phyloP scores from a whole-genome alignment of 768 basidiomycete species.

The Mycena filopes region DNA sequence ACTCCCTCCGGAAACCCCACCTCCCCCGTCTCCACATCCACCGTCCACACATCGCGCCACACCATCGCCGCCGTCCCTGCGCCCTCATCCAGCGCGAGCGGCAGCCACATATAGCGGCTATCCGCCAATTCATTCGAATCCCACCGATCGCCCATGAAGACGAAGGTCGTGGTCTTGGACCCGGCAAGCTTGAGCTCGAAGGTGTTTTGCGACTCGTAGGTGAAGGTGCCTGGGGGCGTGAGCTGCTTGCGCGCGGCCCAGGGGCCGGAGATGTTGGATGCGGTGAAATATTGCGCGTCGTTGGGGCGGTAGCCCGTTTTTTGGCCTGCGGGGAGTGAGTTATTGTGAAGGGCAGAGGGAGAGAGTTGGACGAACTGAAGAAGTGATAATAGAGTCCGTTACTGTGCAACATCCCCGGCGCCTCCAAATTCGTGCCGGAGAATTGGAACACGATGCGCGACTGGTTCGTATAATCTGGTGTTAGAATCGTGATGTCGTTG shows the following conservation, averaged over 20 bases:
- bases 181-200: conserved; percentile 25
- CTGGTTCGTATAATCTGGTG: conserved; percentile 23
- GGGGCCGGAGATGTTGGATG: conserved; percentile 19
- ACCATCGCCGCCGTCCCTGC: conserved; percentile 12
- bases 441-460: conserved; percentile 23
- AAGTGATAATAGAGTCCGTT: conserved; percentile 23
- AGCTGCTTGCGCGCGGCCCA: conserved; percentile 26
- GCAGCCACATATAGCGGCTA: conserved; percentile 25
- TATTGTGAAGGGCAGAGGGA: conserved; percentile 6
- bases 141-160: conserved; percentile 24
- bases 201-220: conserved; percentile 24
- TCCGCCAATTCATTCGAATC: conserved; percentile 21
- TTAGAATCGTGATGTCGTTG: conserved; percentile 27
- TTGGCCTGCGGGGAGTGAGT: conserved; percentile 17
- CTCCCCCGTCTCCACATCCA: conserved; percentile 23
- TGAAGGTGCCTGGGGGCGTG: conserved; percentile 20
- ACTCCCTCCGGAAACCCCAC: conserved; percentile 20
- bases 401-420: conserved; percentile 24
- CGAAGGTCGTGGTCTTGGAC: conserved; percentile 22
- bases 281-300: conserved; percentile 27
- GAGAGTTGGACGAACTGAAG: conserved; percentile 25
- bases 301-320: conserved; percentile 27
- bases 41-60: conserved; percentile 26
- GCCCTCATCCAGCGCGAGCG: conserved; percentile 22
- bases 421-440: conserved; percentile 27